Evolutionary conservation across 495 filamentous ascomycete species (phyloP).

Genomic region (Letharia columbiana): DNA sequence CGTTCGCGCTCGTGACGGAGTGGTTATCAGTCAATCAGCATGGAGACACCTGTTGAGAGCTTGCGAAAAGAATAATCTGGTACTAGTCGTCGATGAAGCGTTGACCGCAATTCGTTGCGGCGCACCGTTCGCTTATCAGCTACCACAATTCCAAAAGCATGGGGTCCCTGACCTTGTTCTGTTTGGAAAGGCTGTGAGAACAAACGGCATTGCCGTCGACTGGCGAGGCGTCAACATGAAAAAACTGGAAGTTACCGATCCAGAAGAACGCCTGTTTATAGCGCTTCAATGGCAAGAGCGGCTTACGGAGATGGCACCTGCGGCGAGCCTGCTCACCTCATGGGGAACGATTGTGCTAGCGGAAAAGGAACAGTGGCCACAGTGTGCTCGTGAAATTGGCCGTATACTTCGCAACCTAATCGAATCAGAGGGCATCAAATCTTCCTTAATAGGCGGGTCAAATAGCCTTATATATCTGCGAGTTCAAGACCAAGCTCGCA

Average conservation of each 20-base stretch:
- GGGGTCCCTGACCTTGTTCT: conserved; percentile 25
- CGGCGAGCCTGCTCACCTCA: conserved; percentile 13
- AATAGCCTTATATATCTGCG: conserved; percentile 11
- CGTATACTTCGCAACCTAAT: conserved; percentile 7
- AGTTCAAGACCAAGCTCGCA: neutral
- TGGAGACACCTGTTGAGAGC: conserved; percentile 14
- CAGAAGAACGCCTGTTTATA: conserved; percentile 16
- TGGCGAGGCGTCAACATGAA: conserved; percentile 23
- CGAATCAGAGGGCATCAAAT: neutral
- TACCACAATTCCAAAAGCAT: conserved; percentile 20
- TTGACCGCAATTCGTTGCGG: conserved; percentile 26
- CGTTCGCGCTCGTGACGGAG: conserved; percentile 9
- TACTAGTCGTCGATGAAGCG: conserved; percentile 26
- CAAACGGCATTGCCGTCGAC: conserved; percentile 25
- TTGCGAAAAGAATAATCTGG: conserved; percentile 16
- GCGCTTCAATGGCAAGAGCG: conserved; percentile 25
- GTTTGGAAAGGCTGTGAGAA: conserved; percentile 26
- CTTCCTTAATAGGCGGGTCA: neutral
- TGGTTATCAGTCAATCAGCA: neutral
- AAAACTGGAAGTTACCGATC: conserved; percentile 14
- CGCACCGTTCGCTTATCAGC: conserved; percentile 25
- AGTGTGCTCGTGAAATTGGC: conserved; percentile 9
- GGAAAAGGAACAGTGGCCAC: conserved; percentile 10
- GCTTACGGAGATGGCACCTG: conserved; percentile 16
- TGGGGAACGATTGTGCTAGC: conserved; percentile 18